These are phyloP conservation scores for Hygrophila difformis DNA, from an alignment of 257 asterid species.

Conservation along the genomic window DNA sequence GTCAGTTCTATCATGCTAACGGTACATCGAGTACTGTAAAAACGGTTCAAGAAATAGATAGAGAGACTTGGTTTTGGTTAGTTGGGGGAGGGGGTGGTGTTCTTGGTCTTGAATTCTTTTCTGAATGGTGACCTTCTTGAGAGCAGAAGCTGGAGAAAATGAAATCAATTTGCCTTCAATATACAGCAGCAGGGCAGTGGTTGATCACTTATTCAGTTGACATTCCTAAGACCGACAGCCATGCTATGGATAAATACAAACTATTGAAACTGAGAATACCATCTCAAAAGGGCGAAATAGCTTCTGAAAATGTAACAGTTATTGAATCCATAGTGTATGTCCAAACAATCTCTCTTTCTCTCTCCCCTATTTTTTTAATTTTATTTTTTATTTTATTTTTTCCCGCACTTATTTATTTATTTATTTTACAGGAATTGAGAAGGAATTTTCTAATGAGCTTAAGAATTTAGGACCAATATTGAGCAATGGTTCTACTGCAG, in stretches of 20 bases:
- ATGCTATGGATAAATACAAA: conserved; percentile 38
- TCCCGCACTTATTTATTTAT: too few relatives aligned
- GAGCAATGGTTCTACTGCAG: conserved; percentile 84
- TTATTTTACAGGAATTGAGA: conserved; percentile 92
- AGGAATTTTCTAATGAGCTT: conserved; percentile 65
- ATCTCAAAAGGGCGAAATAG: conserved; percentile 44
- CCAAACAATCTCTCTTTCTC: neutral
- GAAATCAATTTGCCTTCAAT: conserved; percentile 81
- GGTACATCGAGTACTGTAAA: too few relatives aligned
- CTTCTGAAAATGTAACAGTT: conserved; percentile 51
- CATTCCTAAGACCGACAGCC: conserved; percentile 28
- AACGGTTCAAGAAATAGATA: too few relatives aligned
- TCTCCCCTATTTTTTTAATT: neutral
- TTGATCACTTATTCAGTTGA: conserved; percentile 57
- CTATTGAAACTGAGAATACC: conserved; percentile 55
- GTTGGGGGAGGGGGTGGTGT: too few relatives aligned
- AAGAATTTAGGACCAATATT: conserved; percentile 79
- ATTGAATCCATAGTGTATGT: conserved; percentile 71
- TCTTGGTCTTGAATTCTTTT: conserved; percentile 6
- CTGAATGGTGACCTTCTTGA: conserved; percentile 14
- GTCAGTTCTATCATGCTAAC: too few relatives aligned
- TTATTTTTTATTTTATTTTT: conserved; percentile 2
- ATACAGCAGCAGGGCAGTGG: conserved; percentile 86
- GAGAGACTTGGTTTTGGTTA: too few relatives aligned
- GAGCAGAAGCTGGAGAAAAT: conserved; percentile 88